Conservation (phyloP, 1,284 basidiomycete species). For the Paramarasmius palmivorus region DNA sequence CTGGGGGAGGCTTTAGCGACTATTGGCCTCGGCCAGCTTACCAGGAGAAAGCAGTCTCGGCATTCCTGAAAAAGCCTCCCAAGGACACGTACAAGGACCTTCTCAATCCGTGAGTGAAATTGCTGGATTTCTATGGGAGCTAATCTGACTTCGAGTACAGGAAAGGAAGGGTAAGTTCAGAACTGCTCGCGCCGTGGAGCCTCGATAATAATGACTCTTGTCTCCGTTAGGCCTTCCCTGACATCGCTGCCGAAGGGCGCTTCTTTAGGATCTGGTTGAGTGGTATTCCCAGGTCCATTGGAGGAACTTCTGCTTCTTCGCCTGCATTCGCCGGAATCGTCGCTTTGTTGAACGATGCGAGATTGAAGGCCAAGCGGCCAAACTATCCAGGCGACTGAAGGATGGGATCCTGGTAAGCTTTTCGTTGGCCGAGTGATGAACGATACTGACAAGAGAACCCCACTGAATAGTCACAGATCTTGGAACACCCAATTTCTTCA, state of each 20-base stretch:
- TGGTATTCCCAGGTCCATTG: slow-evolving; percentile 28
- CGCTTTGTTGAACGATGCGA: slow-evolving; percentile 62
- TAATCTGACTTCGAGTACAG: slow-evolving; percentile 15
- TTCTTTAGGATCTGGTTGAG: slow-evolving; percentile 39
- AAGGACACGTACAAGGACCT: slow-evolving; percentile 53
- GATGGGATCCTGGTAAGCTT: slow-evolving; percentile 14
- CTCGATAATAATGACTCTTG: slow-evolving; percentile 1
- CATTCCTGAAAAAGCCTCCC: slow-evolving; percentile 46
- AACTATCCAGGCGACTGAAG: slow-evolving; percentile 10
- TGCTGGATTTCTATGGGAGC: slow-evolving; percentile 7
- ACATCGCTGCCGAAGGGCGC: slow-evolving; percentile 59
- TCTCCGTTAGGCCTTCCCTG: slow-evolving; percentile 58
- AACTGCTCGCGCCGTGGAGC: background rate
- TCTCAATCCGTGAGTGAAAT: slow-evolving; percentile 50
- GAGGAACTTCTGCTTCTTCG: slow-evolving; percentile 45
- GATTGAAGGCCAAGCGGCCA: no score
- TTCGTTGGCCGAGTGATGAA: background rate
- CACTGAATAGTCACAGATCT: slow-evolving; percentile 14
- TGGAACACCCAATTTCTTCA: slow-evolving; percentile 21
- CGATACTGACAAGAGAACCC: background rate
- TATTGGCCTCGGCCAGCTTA: slow-evolving; percentile 54
- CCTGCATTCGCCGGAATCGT: slow-evolving; percentile 52
- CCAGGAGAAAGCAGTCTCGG: slow-evolving; percentile 44
- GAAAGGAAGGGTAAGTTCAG: slow-evolving; percentile 35
- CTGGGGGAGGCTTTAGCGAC: slow-evolving; percentile 69